Percentiles rank a stretch among this genome's conserved stretches.
These are phyloP conservation scores for Oryza australiensis DNA, from an alignment of 176 grass and related monocot species.

Conservation along the genomic window DNA sequence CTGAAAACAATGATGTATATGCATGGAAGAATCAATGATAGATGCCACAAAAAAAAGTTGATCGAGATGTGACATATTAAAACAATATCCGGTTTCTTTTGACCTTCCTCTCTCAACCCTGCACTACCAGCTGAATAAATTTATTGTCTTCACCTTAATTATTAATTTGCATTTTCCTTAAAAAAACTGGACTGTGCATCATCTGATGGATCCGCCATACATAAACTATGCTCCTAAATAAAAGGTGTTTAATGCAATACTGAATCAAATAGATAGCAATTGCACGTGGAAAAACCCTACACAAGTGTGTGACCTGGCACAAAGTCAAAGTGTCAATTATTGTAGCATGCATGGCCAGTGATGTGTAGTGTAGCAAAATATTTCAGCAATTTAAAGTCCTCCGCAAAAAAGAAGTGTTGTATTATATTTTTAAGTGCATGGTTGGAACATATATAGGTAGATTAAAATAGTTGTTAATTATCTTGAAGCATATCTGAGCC, in stretches of 20 bases:
- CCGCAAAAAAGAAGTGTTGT: too few species aligned
- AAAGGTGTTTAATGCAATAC: conserved; percentile 18
- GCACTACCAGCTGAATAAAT: not conserved
- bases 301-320: not conserved
- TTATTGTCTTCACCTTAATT: not conserved
- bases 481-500: too few species aligned
- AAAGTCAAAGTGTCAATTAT: conserved; percentile 21
- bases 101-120: not conserved
- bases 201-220: not conserved
- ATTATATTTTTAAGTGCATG: too few species aligned
- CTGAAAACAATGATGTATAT: not conserved
- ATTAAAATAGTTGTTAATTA: too few species aligned
- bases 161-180: not conserved
- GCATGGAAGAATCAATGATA: not conserved
- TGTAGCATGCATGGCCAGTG: not conserved
- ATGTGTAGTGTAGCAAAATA: not conserved
- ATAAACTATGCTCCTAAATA: conserved; percentile 5
- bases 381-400: not conserved
- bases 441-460: too few species aligned
- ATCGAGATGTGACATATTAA: conserved; percentile 26
- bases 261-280: not conserved
- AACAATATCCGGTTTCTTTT: conserved; percentile 31
- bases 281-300: conserved; percentile 30
- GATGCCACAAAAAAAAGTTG: not conserved
- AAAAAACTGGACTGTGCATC: conserved; percentile 7